phyloP scores from a whole-genome alignment of 192 early-diverging fungal species.

The Umbelopsis vinacea region DNA sequence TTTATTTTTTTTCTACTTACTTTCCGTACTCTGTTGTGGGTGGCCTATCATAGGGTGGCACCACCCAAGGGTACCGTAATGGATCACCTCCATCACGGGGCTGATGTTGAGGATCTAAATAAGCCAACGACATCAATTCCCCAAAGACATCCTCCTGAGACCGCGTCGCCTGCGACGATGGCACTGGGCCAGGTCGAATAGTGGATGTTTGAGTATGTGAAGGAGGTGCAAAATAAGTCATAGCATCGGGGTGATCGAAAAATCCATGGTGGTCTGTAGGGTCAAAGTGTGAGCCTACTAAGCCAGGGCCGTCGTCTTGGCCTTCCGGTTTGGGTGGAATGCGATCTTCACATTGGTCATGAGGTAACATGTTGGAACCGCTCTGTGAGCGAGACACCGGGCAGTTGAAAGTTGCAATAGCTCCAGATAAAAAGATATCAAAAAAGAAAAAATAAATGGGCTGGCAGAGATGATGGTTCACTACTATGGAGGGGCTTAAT shows the following conservation, averaged over 20 bases:
- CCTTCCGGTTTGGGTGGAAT: background rate
- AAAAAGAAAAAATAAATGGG: background rate
- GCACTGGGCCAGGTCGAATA: background rate
- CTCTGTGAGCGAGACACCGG: slow-evolving; percentile 1
- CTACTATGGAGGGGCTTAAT: too few relatives aligned
- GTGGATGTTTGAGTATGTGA: background rate
- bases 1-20: slow-evolving; percentile 7
- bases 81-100: background rate
- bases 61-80: slow-evolving; percentile 6
- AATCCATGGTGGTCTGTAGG: background rate
- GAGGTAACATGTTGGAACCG: slow-evolving; percentile 10
- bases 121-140: slow-evolving; percentile 3
- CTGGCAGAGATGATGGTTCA: too few relatives aligned
- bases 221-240: background rate
- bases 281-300: background rate
- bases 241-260: slow-evolving; percentile 10
- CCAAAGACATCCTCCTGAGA: slow-evolving; percentile 8
- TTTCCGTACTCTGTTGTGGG: background rate
- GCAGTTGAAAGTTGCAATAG: background rate
- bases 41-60: slow-evolving; percentile 9
- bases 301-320: background rate
- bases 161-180: slow-evolving; percentile 9
- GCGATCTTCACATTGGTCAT: background rate
- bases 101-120: slow-evolving; percentile 5
- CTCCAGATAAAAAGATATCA: slow-evolving; percentile 4